Base-by-base conservation (phyloP, 2,329 filamentous ascomycete species). In the Colletotrichum ledebouriae region DNA sequence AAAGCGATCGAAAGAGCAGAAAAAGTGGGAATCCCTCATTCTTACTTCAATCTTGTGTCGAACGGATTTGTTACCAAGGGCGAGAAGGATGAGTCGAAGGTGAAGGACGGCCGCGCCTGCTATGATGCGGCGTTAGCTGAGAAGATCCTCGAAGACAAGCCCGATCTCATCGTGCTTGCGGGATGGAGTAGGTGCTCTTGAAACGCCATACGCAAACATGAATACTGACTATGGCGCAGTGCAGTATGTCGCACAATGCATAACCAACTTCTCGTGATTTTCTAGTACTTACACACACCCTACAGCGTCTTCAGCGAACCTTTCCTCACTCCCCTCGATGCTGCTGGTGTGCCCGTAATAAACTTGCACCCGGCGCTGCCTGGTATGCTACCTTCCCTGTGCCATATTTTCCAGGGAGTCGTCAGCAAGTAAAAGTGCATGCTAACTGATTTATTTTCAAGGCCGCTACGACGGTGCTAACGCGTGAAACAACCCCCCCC, bases 21-120 rank as follows among this genome's bases (percentile, higher is more conserved):
- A 29, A 82, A 78, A 86, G 89, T 74, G 41, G 78, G 78, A 63
- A 94, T 97, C 65, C 90, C 92, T 0, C 92, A 88, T 63, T 87
- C 88, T 62, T 95, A 95, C 82, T 94, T 95, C 84, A 95, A 95
- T 78, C 87, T 96, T 46, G 84, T 94, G 63, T 86, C 87, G 41
- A 90, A 93, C 80, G 94, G 93, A 67, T 87, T 86, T 75, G 76
- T 82, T 60, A 71, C 72, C n/a, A 82, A 82, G 65, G 84, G 85
- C 37, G 92, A 92, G 75, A 86, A 84, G 71, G 87, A 94, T 73
- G 80, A 86, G 17, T 72, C 75, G 20, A 77, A 81, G 79, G 69
- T 89, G 76, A 73, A 81, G 15, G 84, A 87, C 47, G 90, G 89
- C 1, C 87, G 94, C 25, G 81, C 85, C 53, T 84, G 84, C 61